These are phyloP conservation scores for Scutellaria galericulata DNA, from an alignment of 257 asterid genomes.

Conservation along the genomic window DNA sequence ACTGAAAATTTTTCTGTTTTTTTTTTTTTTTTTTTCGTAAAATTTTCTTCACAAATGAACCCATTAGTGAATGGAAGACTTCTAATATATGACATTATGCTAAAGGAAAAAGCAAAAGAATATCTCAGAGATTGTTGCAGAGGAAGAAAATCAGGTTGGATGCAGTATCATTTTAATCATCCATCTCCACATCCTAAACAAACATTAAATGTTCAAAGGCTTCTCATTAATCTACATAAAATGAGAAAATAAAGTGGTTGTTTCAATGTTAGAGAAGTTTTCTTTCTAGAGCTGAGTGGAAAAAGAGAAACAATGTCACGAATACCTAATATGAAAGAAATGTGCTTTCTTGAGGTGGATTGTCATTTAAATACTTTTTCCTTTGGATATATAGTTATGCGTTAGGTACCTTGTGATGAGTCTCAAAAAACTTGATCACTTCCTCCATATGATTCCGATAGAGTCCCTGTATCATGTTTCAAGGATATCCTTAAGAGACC, in stretches of 20 bases:
- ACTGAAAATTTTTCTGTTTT: not conserved
- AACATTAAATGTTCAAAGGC: not conserved
- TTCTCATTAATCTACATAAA: constrained; percentile 6
- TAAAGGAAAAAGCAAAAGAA: not conserved
- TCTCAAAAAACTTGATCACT: constrained; percentile 93
- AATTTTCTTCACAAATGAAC: not conserved
- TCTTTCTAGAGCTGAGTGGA: constrained; percentile 10
- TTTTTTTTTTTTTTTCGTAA: not conserved
- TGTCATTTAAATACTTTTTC: constrained; percentile 21
- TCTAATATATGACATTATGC: not conserved
- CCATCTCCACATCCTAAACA: constrained; percentile 12
- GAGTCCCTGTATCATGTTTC: constrained; percentile 67
- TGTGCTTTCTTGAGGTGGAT: constrained; percentile 29
- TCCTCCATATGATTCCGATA: constrained; percentile 99
- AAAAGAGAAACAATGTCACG: not conserved
- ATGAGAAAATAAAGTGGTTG: not conserved
- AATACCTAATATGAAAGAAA: constrained; percentile 1
- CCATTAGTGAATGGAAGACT: constrained; percentile 2
- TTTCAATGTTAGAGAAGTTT: constrained; percentile 18
- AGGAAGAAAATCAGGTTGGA: constrained; percentile 6
- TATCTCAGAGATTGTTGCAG: not conserved
- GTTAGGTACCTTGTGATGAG: constrained; percentile 82
- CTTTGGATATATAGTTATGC: not conserved
- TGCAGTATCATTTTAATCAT: constrained; percentile 8
- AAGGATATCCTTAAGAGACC: constrained; percentile 33